Conservation (phyloP, 2,329 filamentous ascomycete genomes). For the Botrytis medusae region DNA sequence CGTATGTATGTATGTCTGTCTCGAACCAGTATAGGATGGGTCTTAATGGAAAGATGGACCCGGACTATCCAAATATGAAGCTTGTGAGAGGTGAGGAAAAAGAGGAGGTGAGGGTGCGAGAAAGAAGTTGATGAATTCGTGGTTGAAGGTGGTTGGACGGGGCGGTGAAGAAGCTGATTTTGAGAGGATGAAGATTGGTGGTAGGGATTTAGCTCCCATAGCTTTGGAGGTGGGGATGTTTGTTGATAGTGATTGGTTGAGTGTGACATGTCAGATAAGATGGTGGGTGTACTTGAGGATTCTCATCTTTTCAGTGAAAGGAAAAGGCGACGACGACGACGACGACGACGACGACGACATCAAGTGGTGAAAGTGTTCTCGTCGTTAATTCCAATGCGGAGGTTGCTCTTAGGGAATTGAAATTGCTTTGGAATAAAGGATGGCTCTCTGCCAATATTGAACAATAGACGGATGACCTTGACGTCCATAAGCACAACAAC, state of each 20-base stretch:
- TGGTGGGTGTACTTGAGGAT: background rate
- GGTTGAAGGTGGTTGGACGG: conserved; percentile 8
- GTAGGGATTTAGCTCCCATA: background rate
- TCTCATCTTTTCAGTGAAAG: background rate
- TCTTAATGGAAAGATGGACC: background rate
- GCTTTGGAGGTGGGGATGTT: background rate
- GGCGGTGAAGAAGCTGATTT: conserved; percentile 1
- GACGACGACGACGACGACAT: background rate
- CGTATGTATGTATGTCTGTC: conserved; percentile 1
- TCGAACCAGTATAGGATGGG: background rate
- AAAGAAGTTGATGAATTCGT: background rate
- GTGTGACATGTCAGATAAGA: background rate
- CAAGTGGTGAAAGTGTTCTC: background rate
- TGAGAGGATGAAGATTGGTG: background rate
- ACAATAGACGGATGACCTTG: background rate
- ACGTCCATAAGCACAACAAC: background rate
- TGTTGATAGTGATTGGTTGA: background rate
- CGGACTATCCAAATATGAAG: background rate
- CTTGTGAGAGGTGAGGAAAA: conserved; percentile 1
- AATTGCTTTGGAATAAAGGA: background rate
- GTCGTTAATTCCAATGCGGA: background rate
- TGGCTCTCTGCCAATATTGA: background rate
- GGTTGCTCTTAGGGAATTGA: background rate
- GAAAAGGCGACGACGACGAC: background rate
- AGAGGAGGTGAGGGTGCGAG: background rate